Evolutionary conservation across 345 rosid species (phyloP).

Genomic region (Anacardium occidentale): DNA sequence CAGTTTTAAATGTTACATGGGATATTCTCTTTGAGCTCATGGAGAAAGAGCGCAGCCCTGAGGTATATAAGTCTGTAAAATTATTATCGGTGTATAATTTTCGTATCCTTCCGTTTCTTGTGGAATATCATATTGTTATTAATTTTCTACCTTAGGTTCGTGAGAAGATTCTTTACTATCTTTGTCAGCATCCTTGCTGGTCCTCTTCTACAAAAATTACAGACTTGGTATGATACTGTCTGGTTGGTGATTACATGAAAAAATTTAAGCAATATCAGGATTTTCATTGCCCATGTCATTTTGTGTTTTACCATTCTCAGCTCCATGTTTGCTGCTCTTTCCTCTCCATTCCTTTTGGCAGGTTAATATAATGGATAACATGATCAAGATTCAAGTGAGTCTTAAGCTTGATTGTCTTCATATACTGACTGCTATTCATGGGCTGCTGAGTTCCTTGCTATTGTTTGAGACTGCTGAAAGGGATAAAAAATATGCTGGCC

Average conservation of each 20-base stretch:
- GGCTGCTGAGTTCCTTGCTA: slow-evolving; percentile 46
- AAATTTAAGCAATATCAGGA: slow-evolving; percentile 8
- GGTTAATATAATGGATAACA: slow-evolving; percentile 56
- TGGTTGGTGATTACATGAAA: slow-evolving; percentile 15
- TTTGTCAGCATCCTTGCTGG: slow-evolving; percentile 58
- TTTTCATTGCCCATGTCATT: slow-evolving; percentile 12
- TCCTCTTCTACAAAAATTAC: slow-evolving; percentile 49
- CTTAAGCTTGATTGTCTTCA: slow-evolving; percentile 65
- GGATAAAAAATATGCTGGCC: slow-evolving; percentile 23
- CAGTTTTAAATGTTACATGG: slow-evolving; percentile 59
- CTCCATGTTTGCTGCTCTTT: slow-evolving; percentile 8
- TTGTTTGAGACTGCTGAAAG: slow-evolving; percentile 30
- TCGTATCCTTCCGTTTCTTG: slow-evolving; percentile 19
- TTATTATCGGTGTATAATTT: slow-evolving; percentile 5
- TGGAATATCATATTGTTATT: slow-evolving; percentile 20
- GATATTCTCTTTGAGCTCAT: slow-evolving; percentile 59
- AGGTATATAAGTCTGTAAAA: slow-evolving; percentile 46
- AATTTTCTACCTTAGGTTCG: slow-evolving; percentile 47
- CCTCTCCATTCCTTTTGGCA: slow-evolving; percentile 25
- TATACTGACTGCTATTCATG: slow-evolving; percentile 50
- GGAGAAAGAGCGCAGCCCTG: slow-evolving; percentile 57
- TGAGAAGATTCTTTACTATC: slow-evolving; percentile 53
- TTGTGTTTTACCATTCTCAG: slow-evolving; percentile 6
- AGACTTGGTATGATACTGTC: slow-evolving; percentile 54
- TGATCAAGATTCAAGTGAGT: slow-evolving; percentile 48